Evolutionary conservation across 2,329 filamentous ascomycete genomes (phyloP).

Genomic region (Aspergillus sp.): DNA sequence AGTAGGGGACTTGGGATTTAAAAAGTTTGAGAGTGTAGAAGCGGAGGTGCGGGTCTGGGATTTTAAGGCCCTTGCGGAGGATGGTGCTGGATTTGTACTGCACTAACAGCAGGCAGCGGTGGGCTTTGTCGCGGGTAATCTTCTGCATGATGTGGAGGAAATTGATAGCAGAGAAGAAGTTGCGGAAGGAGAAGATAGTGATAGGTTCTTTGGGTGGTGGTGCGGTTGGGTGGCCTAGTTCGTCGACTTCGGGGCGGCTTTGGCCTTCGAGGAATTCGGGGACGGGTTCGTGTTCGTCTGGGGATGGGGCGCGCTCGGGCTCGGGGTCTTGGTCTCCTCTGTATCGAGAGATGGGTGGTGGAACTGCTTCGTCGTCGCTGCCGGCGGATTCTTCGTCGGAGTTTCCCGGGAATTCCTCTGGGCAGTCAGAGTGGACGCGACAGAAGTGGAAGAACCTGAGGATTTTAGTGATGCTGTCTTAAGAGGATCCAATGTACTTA

Average conservation of each 20-base stretch:
- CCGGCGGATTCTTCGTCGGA: slow-evolving; percentile 30
- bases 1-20: slow-evolving; percentile 98
- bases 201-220: slow-evolving; percentile 65
- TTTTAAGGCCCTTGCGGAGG: slow-evolving; percentile 81
- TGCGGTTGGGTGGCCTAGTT: slow-evolving; percentile 71
- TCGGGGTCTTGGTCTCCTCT: slow-evolving; percentile 29
- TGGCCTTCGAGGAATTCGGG: slow-evolving; percentile 19
- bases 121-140: slow-evolving; percentile 90
- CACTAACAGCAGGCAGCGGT: slow-evolving; percentile 86
- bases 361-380: slow-evolving; percentile 66
- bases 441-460: slow-evolving; percentile 86
- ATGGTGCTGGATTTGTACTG: slow-evolving; percentile 94
- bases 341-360: slow-evolving; percentile 70
- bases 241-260: slow-evolving; percentile 62
- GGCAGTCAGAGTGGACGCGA: slow-evolving; percentile 61
- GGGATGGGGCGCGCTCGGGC: slow-evolving; percentile 15
- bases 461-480: background rate
- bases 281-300: slow-evolving; percentile 20
- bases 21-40: slow-evolving; percentile 96
- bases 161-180: slow-evolving; percentile 93
- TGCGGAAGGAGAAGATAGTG: slow-evolving; percentile 83
- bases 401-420: slow-evolving; percentile 28
- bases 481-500: slow-evolving; percentile 32
- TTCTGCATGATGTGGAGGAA: slow-evolving; percentile 96
- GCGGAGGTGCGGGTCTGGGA: slow-evolving; percentile 78